Conservation (phyloP, 2,329 filamentous ascomycete species). For the Stemphylium vesicarium region DNA sequence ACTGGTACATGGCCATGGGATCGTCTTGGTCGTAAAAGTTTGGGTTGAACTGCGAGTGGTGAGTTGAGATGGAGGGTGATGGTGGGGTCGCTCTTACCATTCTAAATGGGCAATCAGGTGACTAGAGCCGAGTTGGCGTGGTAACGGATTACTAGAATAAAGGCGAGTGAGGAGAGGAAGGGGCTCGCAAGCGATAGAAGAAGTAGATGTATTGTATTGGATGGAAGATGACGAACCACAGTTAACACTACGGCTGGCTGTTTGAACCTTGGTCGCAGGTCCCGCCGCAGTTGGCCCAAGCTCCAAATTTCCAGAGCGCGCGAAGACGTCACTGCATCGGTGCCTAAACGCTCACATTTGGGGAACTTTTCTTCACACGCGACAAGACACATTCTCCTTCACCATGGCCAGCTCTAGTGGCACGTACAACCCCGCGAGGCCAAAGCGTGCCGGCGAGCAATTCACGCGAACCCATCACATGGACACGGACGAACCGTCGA, state of each 20-base stretch:
- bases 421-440: conserved; percentile 65
- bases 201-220: conserved; percentile 3
- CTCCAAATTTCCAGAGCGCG: conserved; percentile 20
- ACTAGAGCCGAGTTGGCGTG: not conserved
- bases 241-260: conserved; percentile 30
- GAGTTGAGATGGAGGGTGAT: conserved; percentile 22
- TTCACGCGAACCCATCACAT: conserved; percentile 77
- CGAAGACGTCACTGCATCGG: conserved; percentile 23
- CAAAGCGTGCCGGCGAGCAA: conserved; percentile 82
- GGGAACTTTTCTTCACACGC: not conserved
- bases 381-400: not conserved
- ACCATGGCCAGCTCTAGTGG: conserved; percentile 40
- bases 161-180: conserved; percentile 8
- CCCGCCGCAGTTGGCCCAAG: conserved; percentile 27
- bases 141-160: not conserved
- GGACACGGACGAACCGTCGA: conserved; percentile 59
- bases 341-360: not conserved
- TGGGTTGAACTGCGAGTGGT: conserved; percentile 47
- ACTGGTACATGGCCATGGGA: conserved; percentile 60
- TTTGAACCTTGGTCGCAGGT: conserved; percentile 14
- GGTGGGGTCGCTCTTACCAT: conserved; percentile 44
- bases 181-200: conserved; percentile 24
- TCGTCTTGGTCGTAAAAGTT: conserved; percentile 61
- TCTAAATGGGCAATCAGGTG: conserved; percentile 6
- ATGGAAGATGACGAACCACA: conserved; percentile 14